Evolutionary conservation across 257 asterid species (phyloP).

Genomic region (Solanum paucissectum): DNA sequence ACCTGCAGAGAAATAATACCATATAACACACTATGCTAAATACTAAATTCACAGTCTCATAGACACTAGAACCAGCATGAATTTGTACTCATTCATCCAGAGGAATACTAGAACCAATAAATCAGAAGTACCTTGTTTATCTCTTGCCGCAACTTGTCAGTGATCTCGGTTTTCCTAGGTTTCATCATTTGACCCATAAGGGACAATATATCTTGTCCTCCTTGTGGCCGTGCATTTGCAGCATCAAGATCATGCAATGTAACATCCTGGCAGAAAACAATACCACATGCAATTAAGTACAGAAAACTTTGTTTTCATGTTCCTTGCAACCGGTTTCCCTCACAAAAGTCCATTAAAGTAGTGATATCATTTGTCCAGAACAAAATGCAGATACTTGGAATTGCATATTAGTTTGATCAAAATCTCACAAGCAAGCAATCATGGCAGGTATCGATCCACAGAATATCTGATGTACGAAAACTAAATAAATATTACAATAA

Average conservation of each 20-base stretch:
- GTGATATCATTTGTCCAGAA: not conserved
- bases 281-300: not conserved
- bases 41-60: not conserved
- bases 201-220: constrained; percentile 92
- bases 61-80: not conserved
- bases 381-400: not conserved
- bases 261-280: constrained; percentile 13
- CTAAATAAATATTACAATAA: not conserved
- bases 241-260: constrained; percentile 93
- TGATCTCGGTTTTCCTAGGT: constrained; percentile 80
- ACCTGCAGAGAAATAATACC: constrained; percentile 27
- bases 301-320: not conserved
- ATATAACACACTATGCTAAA: not conserved
- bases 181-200: constrained; percentile 95
- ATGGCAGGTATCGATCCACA: not conserved
- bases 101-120: not conserved
- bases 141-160: constrained; percentile 79
- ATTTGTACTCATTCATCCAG: not conserved
- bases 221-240: constrained; percentile 97
- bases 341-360: not conserved
- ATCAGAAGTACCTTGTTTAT: constrained; percentile 58
- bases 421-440: not conserved
- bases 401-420: not conserved
- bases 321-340: not conserved
- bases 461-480: not conserved